Evolutionary conservation across 257 asterid species (phyloP).

Genomic region (Jaltomata sinuosa): DNA sequence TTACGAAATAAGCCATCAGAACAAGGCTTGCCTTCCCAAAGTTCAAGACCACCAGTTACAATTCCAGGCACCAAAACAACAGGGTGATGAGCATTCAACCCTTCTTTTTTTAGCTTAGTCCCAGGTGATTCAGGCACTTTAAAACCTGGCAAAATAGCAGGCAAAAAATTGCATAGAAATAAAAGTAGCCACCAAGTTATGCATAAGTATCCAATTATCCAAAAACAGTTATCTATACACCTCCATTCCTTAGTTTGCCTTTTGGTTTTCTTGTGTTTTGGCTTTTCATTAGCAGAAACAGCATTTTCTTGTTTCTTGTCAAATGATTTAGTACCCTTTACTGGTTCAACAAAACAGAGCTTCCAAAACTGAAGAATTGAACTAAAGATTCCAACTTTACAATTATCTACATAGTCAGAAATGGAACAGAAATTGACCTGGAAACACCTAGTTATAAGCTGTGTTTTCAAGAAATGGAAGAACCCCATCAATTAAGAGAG

Average conservation of each 20-base stretch:
- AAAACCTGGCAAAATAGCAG: slow-evolving; percentile 31
- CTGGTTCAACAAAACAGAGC: slow-evolving; percentile 45
- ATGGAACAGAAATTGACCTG: background rate
- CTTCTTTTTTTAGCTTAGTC: slow-evolving; percentile 39
- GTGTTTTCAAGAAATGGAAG: background rate
- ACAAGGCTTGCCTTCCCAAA: slow-evolving; percentile 92
- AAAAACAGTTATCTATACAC: slow-evolving; percentile 52
- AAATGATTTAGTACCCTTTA: background rate
- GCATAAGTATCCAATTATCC: slow-evolving; percentile 61
- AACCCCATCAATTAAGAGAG: background rate
- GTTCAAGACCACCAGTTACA: slow-evolving; percentile 88
- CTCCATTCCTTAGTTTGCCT: slow-evolving; percentile 35
- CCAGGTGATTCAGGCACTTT: slow-evolving; percentile 53
- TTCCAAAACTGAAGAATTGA: slow-evolving; percentile 52
- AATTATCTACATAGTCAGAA: background rate
- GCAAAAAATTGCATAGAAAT: slow-evolving; percentile 37
- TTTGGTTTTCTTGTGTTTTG: slow-evolving; percentile 2
- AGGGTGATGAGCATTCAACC: slow-evolving; percentile 53
- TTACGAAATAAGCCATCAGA: slow-evolving; percentile 65
- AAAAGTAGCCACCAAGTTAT: slow-evolving; percentile 65
- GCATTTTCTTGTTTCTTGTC: background rate
- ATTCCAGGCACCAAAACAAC: slow-evolving; percentile 80
- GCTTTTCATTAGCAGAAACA: slow-evolving; percentile 1
- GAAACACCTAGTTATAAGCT: background rate
- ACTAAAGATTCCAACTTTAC: background rate